Conservation (phyloP, 2,329 filamentous ascomycete species). For the Ophiostoma ips region DNA sequence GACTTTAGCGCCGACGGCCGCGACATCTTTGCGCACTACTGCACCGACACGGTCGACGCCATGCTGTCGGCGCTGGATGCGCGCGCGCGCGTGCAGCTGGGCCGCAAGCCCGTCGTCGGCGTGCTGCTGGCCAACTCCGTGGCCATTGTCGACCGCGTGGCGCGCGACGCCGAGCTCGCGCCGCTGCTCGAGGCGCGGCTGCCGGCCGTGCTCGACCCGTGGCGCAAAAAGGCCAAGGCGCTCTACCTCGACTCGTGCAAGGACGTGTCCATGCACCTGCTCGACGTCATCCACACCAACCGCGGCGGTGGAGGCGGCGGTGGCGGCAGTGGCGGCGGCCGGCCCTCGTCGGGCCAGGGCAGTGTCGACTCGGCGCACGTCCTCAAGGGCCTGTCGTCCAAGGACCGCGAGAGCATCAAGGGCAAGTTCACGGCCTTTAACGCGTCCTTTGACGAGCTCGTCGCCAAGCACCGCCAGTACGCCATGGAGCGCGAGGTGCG, state of each 20-base stretch:
- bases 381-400: constrained; percentile 68
- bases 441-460: constrained; percentile 74
- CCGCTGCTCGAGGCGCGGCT: constrained; percentile 55
- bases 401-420: constrained; percentile 94
- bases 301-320: constrained; percentile 34
- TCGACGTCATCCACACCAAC: constrained; percentile 87
- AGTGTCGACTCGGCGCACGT: constrained; percentile 64
- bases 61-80: constrained; percentile 62
- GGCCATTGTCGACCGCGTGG: constrained; percentile 69
- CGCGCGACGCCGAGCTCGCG: constrained; percentile 65
- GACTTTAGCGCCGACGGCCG: constrained; percentile 81
- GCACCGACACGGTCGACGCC: constrained; percentile 73
- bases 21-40: constrained; percentile 81
- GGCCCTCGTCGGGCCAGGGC: constrained; percentile 60
- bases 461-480: constrained; percentile 66
- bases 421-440: constrained; percentile 93
- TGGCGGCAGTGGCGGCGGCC: constrained; percentile 16
- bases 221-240: constrained; percentile 73
- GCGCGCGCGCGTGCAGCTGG: constrained; percentile 42
- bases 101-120: constrained; percentile 64
- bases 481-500: constrained; percentile 88
- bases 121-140: constrained; percentile 88
- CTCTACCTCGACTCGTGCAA: constrained; percentile 80
- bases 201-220: constrained; percentile 52
- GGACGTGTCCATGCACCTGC: constrained; percentile 69